phyloP scores from a whole-genome alignment of 352 stramenopile genomes.

The Globisporangium yorkense region DNA sequence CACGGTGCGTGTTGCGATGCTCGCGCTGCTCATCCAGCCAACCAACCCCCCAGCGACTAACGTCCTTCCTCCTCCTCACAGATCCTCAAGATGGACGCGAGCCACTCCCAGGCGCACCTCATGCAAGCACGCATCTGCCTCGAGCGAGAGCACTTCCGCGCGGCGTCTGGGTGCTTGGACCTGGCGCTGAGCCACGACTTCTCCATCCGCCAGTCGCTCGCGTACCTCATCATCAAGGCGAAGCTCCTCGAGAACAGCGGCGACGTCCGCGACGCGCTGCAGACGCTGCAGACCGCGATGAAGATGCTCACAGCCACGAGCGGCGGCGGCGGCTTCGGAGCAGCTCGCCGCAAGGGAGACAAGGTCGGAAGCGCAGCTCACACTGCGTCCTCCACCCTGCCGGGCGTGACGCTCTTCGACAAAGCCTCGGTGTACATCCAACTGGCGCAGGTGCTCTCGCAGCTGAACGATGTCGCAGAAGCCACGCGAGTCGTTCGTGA shows the following conservation, averaged over 20 bases:
- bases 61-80: slow-evolving; percentile 3
- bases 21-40: too few species aligned
- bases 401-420: slow-evolving; percentile 64
- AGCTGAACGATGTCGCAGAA: slow-evolving; percentile 69
- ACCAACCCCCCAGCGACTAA: neutral
- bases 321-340: slow-evolving; percentile 3
- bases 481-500: slow-evolving; percentile 62
- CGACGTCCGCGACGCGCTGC: slow-evolving; percentile 73
- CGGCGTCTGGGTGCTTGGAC: slow-evolving; percentile 71
- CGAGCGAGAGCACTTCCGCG: slow-evolving; percentile 67
- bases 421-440: slow-evolving; percentile 87
- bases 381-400: neutral
- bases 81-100: slow-evolving; percentile 75
- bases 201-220: slow-evolving; percentile 69
- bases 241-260: slow-evolving; percentile 73
- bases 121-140: slow-evolving; percentile 80
- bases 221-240: slow-evolving; percentile 87
- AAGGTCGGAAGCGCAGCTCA: neutral
- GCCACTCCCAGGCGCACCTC: slow-evolving; percentile 72
- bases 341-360: slow-evolving; percentile 11
- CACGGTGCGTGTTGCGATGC: slow-evolving; percentile 12
- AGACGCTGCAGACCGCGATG: slow-evolving; percentile 76
- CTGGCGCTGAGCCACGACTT: slow-evolving; percentile 89
- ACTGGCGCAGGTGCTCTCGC: slow-evolving; percentile 70
- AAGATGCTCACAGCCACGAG: slow-evolving; percentile 33